phyloP scores from a whole-genome alignment of 805 yeast genomes.

The Saccharomyces eubayanus region DNA sequence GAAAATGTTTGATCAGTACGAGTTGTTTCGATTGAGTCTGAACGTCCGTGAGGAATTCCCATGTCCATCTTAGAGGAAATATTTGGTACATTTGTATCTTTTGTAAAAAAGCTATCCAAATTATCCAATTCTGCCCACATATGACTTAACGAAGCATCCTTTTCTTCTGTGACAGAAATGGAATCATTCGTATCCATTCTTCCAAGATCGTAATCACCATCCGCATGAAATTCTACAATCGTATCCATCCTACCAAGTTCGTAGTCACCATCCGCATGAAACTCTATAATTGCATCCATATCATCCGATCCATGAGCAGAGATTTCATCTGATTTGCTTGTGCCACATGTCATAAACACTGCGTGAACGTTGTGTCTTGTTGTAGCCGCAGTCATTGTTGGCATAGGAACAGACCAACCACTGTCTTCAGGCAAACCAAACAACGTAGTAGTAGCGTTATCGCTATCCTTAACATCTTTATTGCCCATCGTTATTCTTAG shows the following conservation, averaged over 20 bases:
- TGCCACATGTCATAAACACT: slow-evolving; percentile 78
- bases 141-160: slow-evolving; percentile 70
- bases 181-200: slow-evolving; percentile 25
- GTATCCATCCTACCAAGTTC: slow-evolving; percentile 22
- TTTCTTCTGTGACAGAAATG: slow-evolving; percentile 41
- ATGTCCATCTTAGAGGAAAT: neutral
- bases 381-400: slow-evolving; percentile 78
- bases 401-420: slow-evolving; percentile 98
- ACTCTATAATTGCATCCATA: slow-evolving; percentile 26
- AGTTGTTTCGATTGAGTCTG: slow-evolving; percentile 56
- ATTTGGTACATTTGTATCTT: slow-evolving; percentile 33
- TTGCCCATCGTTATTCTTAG: slow-evolving; percentile 87
- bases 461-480: slow-evolving; percentile 64
- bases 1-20: slow-evolving; percentile 40
- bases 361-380: slow-evolving; percentile 93
- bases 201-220: slow-evolving; percentile 25
- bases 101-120: slow-evolving; percentile 80
- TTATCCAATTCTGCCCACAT: slow-evolving; percentile 92
- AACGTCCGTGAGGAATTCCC: slow-evolving; percentile 30
- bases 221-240: slow-evolving; percentile 29
- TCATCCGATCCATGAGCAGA: slow-evolving; percentile 14
- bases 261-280: slow-evolving; percentile 29
- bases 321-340: slow-evolving; percentile 14
- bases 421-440: slow-evolving; percentile 87
- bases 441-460: slow-evolving; percentile 76